Base-by-base conservation (phyloP, 345 rosid genomes). In the Pugionium dolabratum region DNA sequence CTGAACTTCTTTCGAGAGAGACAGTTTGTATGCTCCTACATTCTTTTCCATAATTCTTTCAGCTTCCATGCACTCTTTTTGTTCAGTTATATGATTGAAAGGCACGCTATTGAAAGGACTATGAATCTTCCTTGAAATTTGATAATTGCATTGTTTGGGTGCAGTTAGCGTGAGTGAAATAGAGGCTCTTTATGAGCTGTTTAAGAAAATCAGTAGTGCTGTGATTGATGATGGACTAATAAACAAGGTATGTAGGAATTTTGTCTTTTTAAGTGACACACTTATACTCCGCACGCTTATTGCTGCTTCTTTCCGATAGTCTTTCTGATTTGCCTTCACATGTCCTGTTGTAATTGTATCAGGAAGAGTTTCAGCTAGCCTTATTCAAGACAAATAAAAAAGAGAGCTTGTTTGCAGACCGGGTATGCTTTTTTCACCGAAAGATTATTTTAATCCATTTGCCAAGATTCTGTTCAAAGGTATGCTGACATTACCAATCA, bases 181-280 rank as follows among this genome's bases (percentile, higher is more conserved):
- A 63, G 98, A 92, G 56, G 95, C 98, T 64, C 77, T 92, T 52
- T 89, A 89, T 67, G 96, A 89, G 75, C 83, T 92, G 40, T 92
- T 92, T 82, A 89, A 92, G 90, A 92, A 87, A 86, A 87, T 92
- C 50, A 92, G 98, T 71, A 89, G 96, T 59, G 92, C 95, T 6
- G 96, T 92, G 30, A 85, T 92, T 70, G 98, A 92, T 67, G 98
- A 92, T 58, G 96, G 96, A 7, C 78, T 89, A 46, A 92, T 92
- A 80, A 87, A 89, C 79, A 92, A 88, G 98, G 98, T 91, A 65
- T 67, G 46, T 46, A 53, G 41, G 30, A 34, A 6, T 26, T 55
- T 2, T 54, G 6, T 40, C 53, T 2, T 30, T 37, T 35, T 54
- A 1, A 18, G 31, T 9, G 18, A 6, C 1, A n/a, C 39, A 26